Evolutionary conservation across 164 flowering plant genomes (phyloP).

Genomic region (Umbellularia californica): DNA sequence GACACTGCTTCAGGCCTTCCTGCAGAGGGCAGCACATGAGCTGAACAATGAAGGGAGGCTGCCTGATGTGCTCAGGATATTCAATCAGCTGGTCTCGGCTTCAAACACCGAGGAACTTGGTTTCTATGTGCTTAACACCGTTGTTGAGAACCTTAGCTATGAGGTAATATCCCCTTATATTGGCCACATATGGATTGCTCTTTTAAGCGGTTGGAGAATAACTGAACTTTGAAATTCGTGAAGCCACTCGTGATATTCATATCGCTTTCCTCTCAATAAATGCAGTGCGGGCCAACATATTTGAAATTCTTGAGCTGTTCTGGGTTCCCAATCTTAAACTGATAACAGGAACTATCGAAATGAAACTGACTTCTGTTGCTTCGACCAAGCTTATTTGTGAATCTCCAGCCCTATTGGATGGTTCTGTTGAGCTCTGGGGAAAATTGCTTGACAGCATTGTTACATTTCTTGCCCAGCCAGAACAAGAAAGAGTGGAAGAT

Average conservation of each 20-base stretch:
- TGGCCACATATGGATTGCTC: conserved; percentile 56
- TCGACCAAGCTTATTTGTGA: conserved; percentile 82
- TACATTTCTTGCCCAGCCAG: conserved; percentile 78
- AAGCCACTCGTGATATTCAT: conserved; percentile 75
- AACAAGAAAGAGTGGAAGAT: conserved; percentile 72
- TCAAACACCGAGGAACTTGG: conserved; percentile 76
- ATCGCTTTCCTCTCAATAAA: conserved; percentile 89
- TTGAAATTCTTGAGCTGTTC: conserved; percentile 62
- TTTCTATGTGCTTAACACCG: conserved; percentile 87
- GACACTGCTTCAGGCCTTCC: conserved; percentile 87
- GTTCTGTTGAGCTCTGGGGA: conserved; percentile 66
- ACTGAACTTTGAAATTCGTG: conserved; percentile 47
- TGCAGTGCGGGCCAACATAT: conserved; percentile 56
- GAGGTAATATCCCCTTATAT: conserved; percentile 57
- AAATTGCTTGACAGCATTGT: conserved; percentile 80
- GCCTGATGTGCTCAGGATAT: conserved; percentile 71
- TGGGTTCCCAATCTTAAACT: conserved; percentile 88
- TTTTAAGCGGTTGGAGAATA: conserved; percentile 55
- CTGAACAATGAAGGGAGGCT: conserved; percentile 62
- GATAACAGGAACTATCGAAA: conserved; percentile 67
- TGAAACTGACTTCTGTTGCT: conserved; percentile 79
- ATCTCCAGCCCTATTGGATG: conserved; percentile 54
- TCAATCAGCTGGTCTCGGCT: conserved; percentile 46
- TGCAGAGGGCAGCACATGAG: conserved; percentile 77
- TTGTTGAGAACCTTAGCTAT: conserved; percentile 71